Conservation (phyloP, 2,329 filamentous ascomycete species). For the Colletotrichum lentis region DNA sequence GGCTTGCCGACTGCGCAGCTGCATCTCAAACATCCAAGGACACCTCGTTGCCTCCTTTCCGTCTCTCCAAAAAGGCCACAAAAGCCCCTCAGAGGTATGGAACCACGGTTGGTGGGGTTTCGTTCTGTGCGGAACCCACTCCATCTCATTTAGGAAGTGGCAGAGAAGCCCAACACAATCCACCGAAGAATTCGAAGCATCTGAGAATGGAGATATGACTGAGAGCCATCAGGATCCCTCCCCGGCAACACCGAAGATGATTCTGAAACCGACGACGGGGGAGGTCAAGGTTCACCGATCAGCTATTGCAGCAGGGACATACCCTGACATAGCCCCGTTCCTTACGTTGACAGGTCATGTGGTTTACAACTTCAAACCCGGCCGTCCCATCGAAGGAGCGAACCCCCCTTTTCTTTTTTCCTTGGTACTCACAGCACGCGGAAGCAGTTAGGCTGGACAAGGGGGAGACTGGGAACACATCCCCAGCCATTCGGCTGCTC, state of each 20-base stretch:
- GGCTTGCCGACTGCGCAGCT: slow-evolving; percentile 7
- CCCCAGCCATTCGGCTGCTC: slow-evolving; percentile 40
- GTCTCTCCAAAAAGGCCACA: slow-evolving; percentile 21
- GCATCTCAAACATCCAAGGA: slow-evolving; percentile 20
- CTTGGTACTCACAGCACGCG: slow-evolving; percentile 20
- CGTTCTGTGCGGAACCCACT: slow-evolving; percentile 6
- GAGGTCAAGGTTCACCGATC: slow-evolving; percentile 35
- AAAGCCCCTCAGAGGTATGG: slow-evolving; percentile 14
- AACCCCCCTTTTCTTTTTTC: slow-evolving; percentile 36
- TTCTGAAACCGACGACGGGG: slow-evolving; percentile 37
- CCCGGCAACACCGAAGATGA: slow-evolving; percentile 37
- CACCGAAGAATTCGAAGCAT: slow-evolving; percentile 37
- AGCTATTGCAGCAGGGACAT: slow-evolving; percentile 30
- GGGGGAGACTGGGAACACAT: slow-evolving; percentile 26
- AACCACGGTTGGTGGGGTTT: slow-evolving; percentile 3
- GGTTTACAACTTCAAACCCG: slow-evolving; percentile 33
- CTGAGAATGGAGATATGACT: slow-evolving; percentile 10
- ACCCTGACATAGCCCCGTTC: slow-evolving; percentile 33
- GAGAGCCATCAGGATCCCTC: slow-evolving; percentile 18
- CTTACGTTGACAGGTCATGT: slow-evolving; percentile 39
- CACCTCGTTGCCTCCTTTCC: slow-evolving; percentile 26
- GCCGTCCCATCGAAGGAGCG: slow-evolving; percentile 36
- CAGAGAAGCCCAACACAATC: slow-evolving; percentile 35
- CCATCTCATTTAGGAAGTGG: slow-evolving; percentile 35
- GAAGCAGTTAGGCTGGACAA: slow-evolving; percentile 32